Base-by-base conservation (phyloP, 352 stramenopile genomes). In the Pythium vanterpoolii region DNA sequence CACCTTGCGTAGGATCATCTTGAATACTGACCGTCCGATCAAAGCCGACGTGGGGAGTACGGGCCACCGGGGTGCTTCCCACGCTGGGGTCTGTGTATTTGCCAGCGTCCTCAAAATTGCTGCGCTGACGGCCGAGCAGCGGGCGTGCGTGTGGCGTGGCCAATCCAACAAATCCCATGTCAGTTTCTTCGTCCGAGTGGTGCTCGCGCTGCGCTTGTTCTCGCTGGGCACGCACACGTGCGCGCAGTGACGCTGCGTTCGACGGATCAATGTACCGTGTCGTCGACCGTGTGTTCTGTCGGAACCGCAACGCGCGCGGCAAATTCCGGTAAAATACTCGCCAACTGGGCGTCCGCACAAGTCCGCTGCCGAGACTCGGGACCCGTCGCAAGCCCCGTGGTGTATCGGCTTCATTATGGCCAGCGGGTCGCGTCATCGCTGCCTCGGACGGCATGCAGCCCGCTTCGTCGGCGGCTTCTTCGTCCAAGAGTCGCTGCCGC, bases 251-350 rank as follows among this genome's bases (percentile, higher is more conserved):
- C 26, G 72, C 72, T 0, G 80, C 81, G 52, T 93, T 93, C 1
- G 80, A 69, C 9, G 75, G 80, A 31, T 88, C 79, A 27, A 93
- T 90, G 57, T 93, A 90, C 23, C 83, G 49, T 23, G 83, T 93
- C 0, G 77, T 89, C 3, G 80, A 87, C 21, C 83, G 77, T 26
- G 80, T 89, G 47, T 90, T 89, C 60, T 87, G 80, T 16, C 81
- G 80, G 64, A 90, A 93, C 1, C 83, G 72, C 59, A 93, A 62
- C 31, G 77, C 56, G 2, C 83, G 80, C 21, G 83, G 83, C 44
- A 60, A 26, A 34, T 83, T 87, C 16, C 83, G 74, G 40, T 87
- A 87, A 46, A 88, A 92, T 3, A 83, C 68, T 3, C 78, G 67
- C 76, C 79, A 87, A 45, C 69, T 88, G 1, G 68, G 65, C 6